phyloP scores from a whole-genome alignment of 108 stramenopile genomes.

The Skeletonema menzelii region DNA sequence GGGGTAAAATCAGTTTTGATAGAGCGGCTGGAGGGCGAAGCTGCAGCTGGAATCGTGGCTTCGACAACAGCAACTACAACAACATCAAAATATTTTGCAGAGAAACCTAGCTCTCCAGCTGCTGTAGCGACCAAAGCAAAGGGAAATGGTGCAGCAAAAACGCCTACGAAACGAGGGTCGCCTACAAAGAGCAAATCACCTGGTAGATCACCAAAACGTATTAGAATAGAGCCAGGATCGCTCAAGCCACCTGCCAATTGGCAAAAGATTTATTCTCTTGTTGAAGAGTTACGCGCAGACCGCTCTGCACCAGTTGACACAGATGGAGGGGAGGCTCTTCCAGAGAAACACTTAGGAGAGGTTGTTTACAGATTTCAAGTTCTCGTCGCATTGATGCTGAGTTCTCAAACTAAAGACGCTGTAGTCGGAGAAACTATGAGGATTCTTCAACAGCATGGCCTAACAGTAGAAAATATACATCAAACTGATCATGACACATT shows the following conservation, averaged over 20 bases:
- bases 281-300: slow-evolving; percentile 79
- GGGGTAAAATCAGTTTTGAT: slow-evolving; percentile 34
- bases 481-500: slow-evolving; percentile 51
- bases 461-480: slow-evolving; percentile 70
- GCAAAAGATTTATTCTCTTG: slow-evolving; percentile 67
- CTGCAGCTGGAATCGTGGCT: background rate
- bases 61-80: slow-evolving; percentile 3
- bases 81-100: slow-evolving; percentile 33
- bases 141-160: background rate
- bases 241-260: slow-evolving; percentile 63
- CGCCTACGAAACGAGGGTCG: slow-evolving; percentile 7
- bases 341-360: slow-evolving; percentile 42
- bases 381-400: slow-evolving; percentile 84
- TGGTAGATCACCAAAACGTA: slow-evolving; percentile 37
- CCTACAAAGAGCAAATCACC: slow-evolving; percentile 19
- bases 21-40: slow-evolving; percentile 12
- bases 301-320: slow-evolving; percentile 82
- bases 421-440: slow-evolving; percentile 79
- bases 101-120: background rate
- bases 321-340: slow-evolving; percentile 78
- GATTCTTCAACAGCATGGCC: slow-evolving; percentile 59
- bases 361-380: slow-evolving; percentile 74
- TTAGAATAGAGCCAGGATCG: slow-evolving; percentile 46
- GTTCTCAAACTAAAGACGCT: slow-evolving; percentile 92
- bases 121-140: background rate